These are phyloP conservation scores for Cutaneotrichosporon curvatum DNA, from an alignment of 1,284 basidiomycete species.

Conservation along the genomic window DNA sequence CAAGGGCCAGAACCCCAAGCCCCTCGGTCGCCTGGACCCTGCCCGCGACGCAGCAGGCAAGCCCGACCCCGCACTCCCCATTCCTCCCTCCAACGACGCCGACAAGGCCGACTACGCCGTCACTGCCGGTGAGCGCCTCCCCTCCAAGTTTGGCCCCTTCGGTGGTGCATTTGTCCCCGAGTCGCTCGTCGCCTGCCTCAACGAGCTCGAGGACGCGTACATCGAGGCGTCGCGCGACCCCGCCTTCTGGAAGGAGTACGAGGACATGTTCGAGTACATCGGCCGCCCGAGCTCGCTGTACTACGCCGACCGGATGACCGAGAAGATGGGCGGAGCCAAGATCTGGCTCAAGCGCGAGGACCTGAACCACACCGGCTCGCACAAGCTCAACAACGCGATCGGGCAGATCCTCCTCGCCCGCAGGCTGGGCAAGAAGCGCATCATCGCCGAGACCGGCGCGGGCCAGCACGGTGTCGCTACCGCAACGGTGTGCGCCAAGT, in stretches of 20 bases:
- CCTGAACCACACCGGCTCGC: conserved; percentile 87
- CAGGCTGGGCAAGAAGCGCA: conserved; percentile 87
- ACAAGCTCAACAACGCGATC: conserved; percentile 95
- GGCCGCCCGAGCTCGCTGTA: conserved; percentile 68
- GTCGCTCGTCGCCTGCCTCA: conserved; percentile 80
- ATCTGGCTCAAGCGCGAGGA: conserved; percentile 83
- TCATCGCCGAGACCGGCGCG: conserved; percentile 97
- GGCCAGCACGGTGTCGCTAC: conserved; percentile 99
- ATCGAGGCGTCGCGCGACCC: conserved; percentile 79
- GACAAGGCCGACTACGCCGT: conserved; percentile 31
- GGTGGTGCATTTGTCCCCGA: conserved; percentile 98
- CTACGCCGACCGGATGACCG: conserved; percentile 65
- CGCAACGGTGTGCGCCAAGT: conserved; percentile 94
- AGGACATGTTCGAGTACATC: conserved; percentile 82
- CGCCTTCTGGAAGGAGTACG: conserved; percentile 87
- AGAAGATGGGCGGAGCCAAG: conserved; percentile 74
- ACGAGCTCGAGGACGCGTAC: conserved; percentile 87
- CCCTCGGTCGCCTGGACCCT: conserved; percentile 22
- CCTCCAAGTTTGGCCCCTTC: conserved; percentile 85
- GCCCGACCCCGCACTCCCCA: conserved; percentile 37
- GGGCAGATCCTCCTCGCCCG: conserved; percentile 90
- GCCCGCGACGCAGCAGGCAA: conserved; percentile 16
- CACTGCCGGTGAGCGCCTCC: conserved; percentile 52
- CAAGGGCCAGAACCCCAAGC: conserved; percentile 52
- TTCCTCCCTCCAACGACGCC: conserved; percentile 29